Conservation (phyloP, 2,329 filamentous ascomycete species). For the Fusarium sacchari region DNA sequence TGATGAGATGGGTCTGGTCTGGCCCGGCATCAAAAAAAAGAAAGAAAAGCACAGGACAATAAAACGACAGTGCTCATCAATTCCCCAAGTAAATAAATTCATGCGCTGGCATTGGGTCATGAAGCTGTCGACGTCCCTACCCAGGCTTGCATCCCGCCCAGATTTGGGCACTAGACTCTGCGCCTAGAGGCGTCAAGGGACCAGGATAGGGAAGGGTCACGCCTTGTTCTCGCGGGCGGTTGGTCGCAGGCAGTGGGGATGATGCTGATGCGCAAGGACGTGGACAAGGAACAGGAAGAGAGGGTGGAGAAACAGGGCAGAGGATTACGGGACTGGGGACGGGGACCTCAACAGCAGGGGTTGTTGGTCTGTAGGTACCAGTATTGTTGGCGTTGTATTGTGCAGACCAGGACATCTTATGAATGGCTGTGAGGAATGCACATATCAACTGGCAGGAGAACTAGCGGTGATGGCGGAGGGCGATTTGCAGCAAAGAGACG, state of each 20-base stretch:
- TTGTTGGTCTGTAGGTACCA: background rate
- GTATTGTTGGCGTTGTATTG: slow-evolving; percentile 5
- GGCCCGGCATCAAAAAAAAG: slow-evolving; percentile 2
- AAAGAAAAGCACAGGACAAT: slow-evolving; percentile 34
- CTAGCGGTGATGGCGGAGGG: slow-evolving; percentile 23
- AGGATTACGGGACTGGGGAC: slow-evolving; percentile 23
- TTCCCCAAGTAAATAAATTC: slow-evolving; percentile 22
- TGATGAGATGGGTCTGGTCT: slow-evolving; percentile 25
- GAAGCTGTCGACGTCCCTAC: background rate
- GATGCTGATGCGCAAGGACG: slow-evolving; percentile 15
- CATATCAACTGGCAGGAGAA: background rate
- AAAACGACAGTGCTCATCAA: slow-evolving; percentile 32
- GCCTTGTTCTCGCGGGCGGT: slow-evolving; percentile 34
- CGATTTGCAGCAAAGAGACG: slow-evolving; percentile 2
- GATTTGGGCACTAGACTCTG: slow-evolving; percentile 5
- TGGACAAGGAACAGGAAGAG: slow-evolving; percentile 15
- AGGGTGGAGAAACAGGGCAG: slow-evolving; percentile 37
- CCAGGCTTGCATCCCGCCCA: background rate
- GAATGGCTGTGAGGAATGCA: slow-evolving; percentile 1
- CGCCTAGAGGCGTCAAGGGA: slow-evolving; percentile 12
- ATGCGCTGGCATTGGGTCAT: slow-evolving; percentile 39
- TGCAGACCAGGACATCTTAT: slow-evolving; percentile 9
- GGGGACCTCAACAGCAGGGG: slow-evolving; percentile 8
- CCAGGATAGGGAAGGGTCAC: slow-evolving; percentile 26
- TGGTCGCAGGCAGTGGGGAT: slow-evolving; percentile 32